These are phyloP conservation scores for Arthromyces matolae DNA, from an alignment of 768 basidiomycete species.

Conservation along the genomic window DNA sequence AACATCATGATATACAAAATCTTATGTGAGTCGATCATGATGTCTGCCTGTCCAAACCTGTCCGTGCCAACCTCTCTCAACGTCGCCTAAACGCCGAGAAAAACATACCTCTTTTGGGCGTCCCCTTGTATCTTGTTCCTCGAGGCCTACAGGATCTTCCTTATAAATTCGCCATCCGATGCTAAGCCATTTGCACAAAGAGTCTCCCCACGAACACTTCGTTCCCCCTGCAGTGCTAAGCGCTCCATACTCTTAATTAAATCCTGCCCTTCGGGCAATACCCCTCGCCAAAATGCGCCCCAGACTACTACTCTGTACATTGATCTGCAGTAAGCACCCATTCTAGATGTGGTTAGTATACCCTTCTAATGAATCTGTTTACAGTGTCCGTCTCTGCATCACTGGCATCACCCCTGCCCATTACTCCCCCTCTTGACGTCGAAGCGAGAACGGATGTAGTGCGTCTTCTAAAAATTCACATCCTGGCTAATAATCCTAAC, in stretches of 20 bases:
- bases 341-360: background rate
- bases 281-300: conserved; percentile 8
- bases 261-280: background rate
- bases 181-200: background rate
- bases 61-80: too few species aligned
- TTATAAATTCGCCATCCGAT: background rate
- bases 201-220: too few species aligned
- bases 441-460: conserved; percentile 14
- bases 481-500: background rate
- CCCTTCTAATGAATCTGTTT: background rate
- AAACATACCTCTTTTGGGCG: conserved; percentile 10
- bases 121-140: conserved; percentile 13
- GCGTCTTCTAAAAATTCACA: too few species aligned
- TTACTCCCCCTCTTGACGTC: conserved; percentile 16
- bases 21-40: too few species aligned
- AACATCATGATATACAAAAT: background rate
- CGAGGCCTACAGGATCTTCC: too few species aligned
- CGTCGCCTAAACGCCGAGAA: conserved; percentile 5
- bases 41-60: too few species aligned
- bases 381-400: conserved; percentile 12
- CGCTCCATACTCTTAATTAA: background rate
- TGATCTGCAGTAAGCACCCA: conserved; percentile 16
- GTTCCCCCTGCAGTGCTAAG: background rate
- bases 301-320: conserved; percentile 5
- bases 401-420: conserved; percentile 15